These are phyloP conservation scores for Apiotrichum akiyoshidainum DNA, from an alignment of 1,284 basidiomycete genomes.

Conservation along the genomic window DNA sequence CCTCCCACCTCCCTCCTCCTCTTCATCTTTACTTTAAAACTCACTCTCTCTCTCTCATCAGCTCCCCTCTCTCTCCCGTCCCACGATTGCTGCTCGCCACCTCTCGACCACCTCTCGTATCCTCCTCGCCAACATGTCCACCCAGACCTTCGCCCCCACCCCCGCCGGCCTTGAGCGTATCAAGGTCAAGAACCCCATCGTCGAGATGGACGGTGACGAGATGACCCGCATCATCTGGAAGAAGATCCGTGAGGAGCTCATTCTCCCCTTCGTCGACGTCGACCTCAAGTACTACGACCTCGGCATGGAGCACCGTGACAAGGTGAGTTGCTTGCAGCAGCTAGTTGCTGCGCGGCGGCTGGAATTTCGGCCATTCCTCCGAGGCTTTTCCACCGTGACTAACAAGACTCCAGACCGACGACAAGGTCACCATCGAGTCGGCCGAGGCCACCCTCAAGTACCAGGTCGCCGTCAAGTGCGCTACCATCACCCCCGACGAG, in stretches of 20 bases:
- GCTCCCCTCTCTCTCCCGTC: slow-evolving; percentile 11
- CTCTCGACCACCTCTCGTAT: slow-evolving; percentile 11
- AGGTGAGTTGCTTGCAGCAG: slow-evolving; percentile 59
- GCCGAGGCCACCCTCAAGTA: slow-evolving; percentile 84
- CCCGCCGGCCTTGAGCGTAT: slow-evolving; percentile 55
- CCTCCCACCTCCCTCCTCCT: neutral
- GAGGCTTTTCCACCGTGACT: slow-evolving; percentile 9
- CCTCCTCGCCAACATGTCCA: slow-evolving; percentile 17
- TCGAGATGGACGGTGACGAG: slow-evolving; percentile 95
- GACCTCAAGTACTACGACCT: slow-evolving; percentile 99
- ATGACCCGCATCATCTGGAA: slow-evolving; percentile 99
- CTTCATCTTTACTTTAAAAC: slow-evolving; percentile 1
- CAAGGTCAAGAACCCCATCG: slow-evolving; percentile 81
- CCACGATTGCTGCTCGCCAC: slow-evolving; percentile 5
- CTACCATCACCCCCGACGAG: slow-evolving; percentile 98
- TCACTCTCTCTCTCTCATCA: neutral
- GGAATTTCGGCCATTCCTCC: slow-evolving; percentile 11
- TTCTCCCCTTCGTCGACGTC: slow-evolving; percentile 88
- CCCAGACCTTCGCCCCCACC: slow-evolving; percentile 25
- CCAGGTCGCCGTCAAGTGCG: slow-evolving; percentile 80
- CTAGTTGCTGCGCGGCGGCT: too few relatives aligned
- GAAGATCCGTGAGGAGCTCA: slow-evolving; percentile 96
- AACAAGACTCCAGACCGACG: slow-evolving; percentile 66
- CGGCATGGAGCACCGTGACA: slow-evolving; percentile 85
- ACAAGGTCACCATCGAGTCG: slow-evolving; percentile 87